These are phyloP conservation scores for Saccharomycopsis sp. DNA, from an alignment of 805 yeast genomes.

Conservation along the genomic window DNA sequence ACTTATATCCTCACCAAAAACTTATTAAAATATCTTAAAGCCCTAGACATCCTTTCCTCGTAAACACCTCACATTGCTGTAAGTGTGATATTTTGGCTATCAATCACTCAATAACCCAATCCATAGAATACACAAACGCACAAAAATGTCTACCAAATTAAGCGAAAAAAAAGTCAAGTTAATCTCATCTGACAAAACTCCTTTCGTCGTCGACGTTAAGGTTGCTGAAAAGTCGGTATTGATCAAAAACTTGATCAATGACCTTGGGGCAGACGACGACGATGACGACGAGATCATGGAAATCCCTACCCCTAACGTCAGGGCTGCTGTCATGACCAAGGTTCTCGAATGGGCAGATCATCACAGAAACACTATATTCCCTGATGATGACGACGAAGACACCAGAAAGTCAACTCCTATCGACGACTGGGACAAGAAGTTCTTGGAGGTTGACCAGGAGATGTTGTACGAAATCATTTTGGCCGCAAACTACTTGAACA, in stretches of 20 bases:
- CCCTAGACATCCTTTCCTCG: no score
- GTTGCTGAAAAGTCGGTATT: conserved; percentile 84
- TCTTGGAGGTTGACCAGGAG: conserved; percentile 88
- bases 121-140: no score
- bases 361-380: conserved; percentile 73
- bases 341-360: conserved; percentile 97
- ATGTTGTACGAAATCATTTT: conserved; percentile 75
- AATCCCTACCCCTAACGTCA: conserved; percentile 86
- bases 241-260: conserved; percentile 81
- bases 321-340: conserved; percentile 79
- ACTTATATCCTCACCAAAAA: no score
- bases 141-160: no score
- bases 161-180: conserved; percentile 36
- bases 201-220: conserved; percentile 66
- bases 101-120: no score
- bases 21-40: no score
- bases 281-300: conserved; percentile 65
- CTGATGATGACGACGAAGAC: conserved; percentile 79
- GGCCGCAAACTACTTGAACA: conserved; percentile 76
- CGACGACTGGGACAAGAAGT: conserved; percentile 93
- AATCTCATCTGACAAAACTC: conserved; percentile 76
- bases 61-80: no score
- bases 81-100: no score
- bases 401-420: conserved; percentile 85
- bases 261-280: conserved; percentile 44